A percentile compares a stretch with the other conserved stretches of the same genome.
These are phyloP conservation scores for Aegilops tauschii DNA, from an alignment of 176 grass and related monocot genomes.

Conservation along the genomic window DNA sequence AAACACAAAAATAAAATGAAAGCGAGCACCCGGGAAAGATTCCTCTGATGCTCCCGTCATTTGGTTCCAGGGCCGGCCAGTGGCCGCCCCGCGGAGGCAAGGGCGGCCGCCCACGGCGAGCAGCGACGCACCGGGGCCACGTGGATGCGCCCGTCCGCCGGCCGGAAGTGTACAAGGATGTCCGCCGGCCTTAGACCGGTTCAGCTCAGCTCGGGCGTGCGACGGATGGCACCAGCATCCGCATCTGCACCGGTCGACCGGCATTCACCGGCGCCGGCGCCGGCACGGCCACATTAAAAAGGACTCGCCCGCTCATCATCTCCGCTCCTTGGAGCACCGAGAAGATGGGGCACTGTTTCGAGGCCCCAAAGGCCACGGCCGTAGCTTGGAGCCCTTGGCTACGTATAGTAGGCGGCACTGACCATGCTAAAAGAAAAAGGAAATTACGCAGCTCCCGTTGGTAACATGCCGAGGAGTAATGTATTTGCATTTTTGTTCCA, in stretches of 20 bases:
- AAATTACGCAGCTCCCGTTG: background rate
- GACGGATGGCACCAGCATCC: background rate
- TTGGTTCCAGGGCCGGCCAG: background rate
- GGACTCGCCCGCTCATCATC: background rate
- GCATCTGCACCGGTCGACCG: background rate
- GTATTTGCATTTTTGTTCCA: background rate
- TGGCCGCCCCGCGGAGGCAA: background rate
- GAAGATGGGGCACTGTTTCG: conserved; percentile 32
- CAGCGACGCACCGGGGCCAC: background rate
- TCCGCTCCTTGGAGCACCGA: conserved; percentile 34
- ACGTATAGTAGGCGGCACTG: background rate
- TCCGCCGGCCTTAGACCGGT: background rate
- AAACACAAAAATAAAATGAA: background rate
- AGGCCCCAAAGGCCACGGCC: conserved; percentile 23
- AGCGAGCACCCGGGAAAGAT: background rate
- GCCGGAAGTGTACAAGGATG: background rate
- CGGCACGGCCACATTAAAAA: conserved; percentile 11
- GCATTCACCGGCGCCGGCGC: background rate
- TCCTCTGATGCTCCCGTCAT: background rate
- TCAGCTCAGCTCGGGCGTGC: background rate
- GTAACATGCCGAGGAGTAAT: background rate
- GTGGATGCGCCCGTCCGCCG: background rate
- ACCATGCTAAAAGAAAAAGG: background rate
- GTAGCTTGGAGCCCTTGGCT: background rate
- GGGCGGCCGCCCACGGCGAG: background rate